Evolutionary conservation across 768 basidiomycete species (phyloP).

Genomic region (Clavulina sp.): DNA sequence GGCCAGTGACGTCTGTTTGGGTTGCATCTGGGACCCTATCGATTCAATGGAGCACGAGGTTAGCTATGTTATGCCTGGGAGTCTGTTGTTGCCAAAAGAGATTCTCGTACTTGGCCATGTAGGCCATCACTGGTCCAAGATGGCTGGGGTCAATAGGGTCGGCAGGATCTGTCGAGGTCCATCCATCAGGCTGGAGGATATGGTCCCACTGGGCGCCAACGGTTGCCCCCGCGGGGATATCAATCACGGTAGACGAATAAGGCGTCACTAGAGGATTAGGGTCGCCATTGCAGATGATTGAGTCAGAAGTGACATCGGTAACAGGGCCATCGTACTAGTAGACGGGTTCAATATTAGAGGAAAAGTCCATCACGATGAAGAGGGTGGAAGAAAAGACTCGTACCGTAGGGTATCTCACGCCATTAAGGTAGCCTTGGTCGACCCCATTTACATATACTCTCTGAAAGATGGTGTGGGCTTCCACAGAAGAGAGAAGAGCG

Average conservation of each 20-base stretch:
- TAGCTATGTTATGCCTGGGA: neutral
- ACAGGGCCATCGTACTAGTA: slow-evolving; percentile 33
- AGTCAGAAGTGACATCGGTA: slow-evolving; percentile 37
- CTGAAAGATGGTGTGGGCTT: no score
- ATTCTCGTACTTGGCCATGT: slow-evolving; percentile 24
- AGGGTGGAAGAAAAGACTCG: neutral
- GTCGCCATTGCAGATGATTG: slow-evolving; percentile 41
- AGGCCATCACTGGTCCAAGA: slow-evolving; percentile 34
- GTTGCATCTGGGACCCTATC: slow-evolving; percentile 26
- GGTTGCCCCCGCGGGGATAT: slow-evolving; percentile 33
- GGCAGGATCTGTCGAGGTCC: slow-evolving; percentile 26
- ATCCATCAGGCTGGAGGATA: no score
- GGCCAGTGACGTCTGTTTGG: slow-evolving; percentile 28
- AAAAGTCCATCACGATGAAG: no score
- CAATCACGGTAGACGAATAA: slow-evolving; percentile 24
- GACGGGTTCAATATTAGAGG: slow-evolving; percentile 28
- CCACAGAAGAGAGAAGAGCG: no score
- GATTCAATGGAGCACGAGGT: neutral
- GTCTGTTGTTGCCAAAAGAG: neutral
- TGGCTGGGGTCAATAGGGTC: slow-evolving; percentile 29
- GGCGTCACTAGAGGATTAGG: slow-evolving; percentile 29
- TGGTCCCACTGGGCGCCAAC: slow-evolving; percentile 40
- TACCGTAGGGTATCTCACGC: slow-evolving; percentile 14
- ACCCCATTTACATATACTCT: slow-evolving; percentile 1
- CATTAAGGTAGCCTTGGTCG: slow-evolving; percentile 6